phyloP scores from a whole-genome alignment of 768 basidiomycete genomes.

The Calocybe gangraenosa region DNA sequence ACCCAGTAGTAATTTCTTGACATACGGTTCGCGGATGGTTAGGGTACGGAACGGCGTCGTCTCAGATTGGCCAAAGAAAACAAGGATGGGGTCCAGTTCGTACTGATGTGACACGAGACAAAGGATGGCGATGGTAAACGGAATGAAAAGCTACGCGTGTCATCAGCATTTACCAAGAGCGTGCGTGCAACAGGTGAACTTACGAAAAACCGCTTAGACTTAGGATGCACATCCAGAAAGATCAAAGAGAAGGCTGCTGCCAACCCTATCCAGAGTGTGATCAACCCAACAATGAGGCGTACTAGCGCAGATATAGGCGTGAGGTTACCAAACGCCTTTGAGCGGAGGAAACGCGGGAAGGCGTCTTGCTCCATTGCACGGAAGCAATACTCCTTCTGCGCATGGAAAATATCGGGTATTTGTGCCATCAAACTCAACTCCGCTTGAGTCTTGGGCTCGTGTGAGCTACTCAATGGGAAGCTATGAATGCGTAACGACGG shows the following conservation, averaged over 20 bases:
- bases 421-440: slow-evolving; percentile 81
- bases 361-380: slow-evolving; percentile 95
- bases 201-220: slow-evolving; percentile 92
- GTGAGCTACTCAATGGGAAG: slow-evolving; percentile 77
- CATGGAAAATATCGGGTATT: slow-evolving; percentile 94
- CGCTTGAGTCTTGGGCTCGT: slow-evolving; percentile 64
- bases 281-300: slow-evolving; percentile 77
- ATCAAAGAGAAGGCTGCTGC: slow-evolving; percentile 86
- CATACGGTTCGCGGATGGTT: slow-evolving; percentile 89
- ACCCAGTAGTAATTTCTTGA: slow-evolving; percentile 83
- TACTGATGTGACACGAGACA: slow-evolving; percentile 95
- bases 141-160: slow-evolving; percentile 93
- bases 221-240: slow-evolving; percentile 91
- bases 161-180: neutral
- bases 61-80: slow-evolving; percentile 91
- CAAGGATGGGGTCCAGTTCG: slow-evolving; percentile 93
- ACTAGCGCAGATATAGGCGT: slow-evolving; percentile 89
- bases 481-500: slow-evolving; percentile 86
- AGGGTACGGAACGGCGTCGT: slow-evolving; percentile 96
- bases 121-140: slow-evolving; percentile 85
- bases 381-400: slow-evolving; percentile 97
- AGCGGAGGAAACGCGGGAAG: slow-evolving; percentile 89
- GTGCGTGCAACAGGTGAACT: slow-evolving; percentile 31
- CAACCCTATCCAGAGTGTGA: slow-evolving; percentile 94
- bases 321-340: slow-evolving; percentile 97